Evolutionary conservation across 129 eudicot species (phyloP).

Genomic region (Lactuca sativa): DNA sequence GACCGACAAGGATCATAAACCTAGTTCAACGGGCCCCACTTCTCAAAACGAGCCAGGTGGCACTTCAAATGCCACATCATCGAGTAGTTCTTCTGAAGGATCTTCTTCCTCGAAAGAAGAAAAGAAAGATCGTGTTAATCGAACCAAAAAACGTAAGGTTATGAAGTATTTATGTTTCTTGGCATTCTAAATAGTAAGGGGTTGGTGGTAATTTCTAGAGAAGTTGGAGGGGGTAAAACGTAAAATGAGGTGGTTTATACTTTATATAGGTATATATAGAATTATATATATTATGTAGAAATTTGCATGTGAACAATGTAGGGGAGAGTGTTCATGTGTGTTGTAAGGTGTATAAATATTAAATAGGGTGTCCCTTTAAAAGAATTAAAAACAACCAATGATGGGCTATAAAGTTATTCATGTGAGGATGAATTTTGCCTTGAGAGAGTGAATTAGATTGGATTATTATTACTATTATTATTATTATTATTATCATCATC

Average conservation of each 20-base stretch:
- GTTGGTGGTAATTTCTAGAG: slow-evolving; percentile 11
- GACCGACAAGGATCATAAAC: slow-evolving; percentile 21
- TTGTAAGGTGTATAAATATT: slow-evolving; percentile 2
- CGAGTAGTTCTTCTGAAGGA: slow-evolving; percentile 29
- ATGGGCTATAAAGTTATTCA: not conserved
- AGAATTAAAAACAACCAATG: not conserved
- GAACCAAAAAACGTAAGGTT: slow-evolving; percentile 49
- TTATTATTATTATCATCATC: not conserved
- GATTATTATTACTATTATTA: too few relatives aligned
- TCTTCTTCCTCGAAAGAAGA: slow-evolving; percentile 22
- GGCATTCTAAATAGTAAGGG: slow-evolving; percentile 34
- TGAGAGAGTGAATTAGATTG: not conserved
- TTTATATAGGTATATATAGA: slow-evolving; percentile 4
- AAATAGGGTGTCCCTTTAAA: slow-evolving; percentile 14
- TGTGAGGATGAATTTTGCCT: not conserved
- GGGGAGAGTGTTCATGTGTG: slow-evolving; percentile 9
- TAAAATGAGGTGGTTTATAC: slow-evolving; percentile 9
- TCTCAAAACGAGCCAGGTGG: slow-evolving; percentile 4
- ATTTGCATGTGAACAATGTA: slow-evolving; percentile 12
- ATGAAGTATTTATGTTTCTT: slow-evolving; percentile 56
- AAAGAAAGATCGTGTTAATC: slow-evolving; percentile 32
- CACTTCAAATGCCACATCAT: slow-evolving; percentile 29
- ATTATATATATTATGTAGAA: slow-evolving; percentile 14
- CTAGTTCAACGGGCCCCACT: slow-evolving; percentile 6
- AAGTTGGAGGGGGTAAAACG: not conserved